Evolutionary conservation across 1,139 yeast species (phyloP).

Genomic region (Geotrichum fermentans): DNA sequence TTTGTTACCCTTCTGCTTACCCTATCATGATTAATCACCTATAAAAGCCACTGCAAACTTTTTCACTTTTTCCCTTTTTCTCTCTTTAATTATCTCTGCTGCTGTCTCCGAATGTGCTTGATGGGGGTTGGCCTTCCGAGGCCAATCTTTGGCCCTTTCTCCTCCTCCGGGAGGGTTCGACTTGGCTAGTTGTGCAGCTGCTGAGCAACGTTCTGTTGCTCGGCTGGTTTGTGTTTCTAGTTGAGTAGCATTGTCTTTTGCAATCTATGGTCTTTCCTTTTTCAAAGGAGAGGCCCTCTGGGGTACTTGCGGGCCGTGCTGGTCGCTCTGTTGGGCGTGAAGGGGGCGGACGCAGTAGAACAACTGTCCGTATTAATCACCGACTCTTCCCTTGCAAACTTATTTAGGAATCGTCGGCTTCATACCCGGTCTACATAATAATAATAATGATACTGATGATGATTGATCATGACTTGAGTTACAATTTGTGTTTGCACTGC

Average conservation of each 20-base stretch:
- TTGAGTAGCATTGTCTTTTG: conserved; percentile 2
- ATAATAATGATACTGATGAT: not conserved
- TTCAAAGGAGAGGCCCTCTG: too few relatives aligned
- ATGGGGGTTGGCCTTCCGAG: not conserved
- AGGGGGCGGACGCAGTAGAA: conserved; percentile 10
- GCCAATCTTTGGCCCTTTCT: not conserved
- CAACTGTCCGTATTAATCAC: conserved; percentile 16
- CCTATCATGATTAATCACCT: too few relatives aligned
- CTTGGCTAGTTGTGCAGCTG: not conserved
- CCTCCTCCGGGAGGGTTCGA: not conserved
- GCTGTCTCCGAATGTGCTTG: not conserved
- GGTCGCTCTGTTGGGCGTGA: conserved; percentile 1
- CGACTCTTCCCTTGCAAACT: conserved; percentile 8
- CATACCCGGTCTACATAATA: conserved; percentile 16
- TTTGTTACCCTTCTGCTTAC: too few relatives aligned
- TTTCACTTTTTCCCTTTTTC: too few relatives aligned
- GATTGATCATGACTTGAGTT: too few relatives aligned
- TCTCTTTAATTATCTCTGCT: not conserved
- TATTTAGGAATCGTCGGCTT: conserved; percentile 14
- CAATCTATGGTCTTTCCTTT: not conserved
- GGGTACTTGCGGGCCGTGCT: conserved; percentile 6
- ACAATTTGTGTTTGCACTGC: too few relatives aligned
- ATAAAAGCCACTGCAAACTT: too few relatives aligned
- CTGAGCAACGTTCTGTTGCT: conserved; percentile 3
- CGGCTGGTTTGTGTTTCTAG: not conserved